phyloP scores from a whole-genome alignment of 164 flowering plant genomes.

The Cinnamomum micranthum region DNA sequence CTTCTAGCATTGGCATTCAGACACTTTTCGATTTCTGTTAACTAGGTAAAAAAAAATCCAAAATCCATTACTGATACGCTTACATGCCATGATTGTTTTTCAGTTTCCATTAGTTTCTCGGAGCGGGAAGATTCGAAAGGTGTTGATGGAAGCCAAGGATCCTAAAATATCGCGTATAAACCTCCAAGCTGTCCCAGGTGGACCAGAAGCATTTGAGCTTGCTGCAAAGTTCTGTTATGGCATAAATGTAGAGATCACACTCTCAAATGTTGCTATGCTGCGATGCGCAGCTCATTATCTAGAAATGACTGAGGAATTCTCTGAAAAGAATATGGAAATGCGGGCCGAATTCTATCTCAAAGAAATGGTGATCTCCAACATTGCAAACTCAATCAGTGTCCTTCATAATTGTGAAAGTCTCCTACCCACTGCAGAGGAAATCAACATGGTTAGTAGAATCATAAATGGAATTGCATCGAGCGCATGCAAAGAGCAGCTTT shows the following conservation, averaged over 20 bases:
- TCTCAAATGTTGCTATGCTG: conserved; percentile 70
- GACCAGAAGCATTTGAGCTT: conserved; percentile 85
- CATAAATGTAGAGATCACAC: conserved; percentile 59
- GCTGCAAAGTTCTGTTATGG: conserved; percentile 96
- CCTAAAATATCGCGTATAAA: conserved; percentile 49
- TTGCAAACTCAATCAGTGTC: conserved; percentile 69
- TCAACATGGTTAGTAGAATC: conserved; percentile 50
- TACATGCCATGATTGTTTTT: conserved; percentile 12
- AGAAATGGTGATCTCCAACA: conserved; percentile 62
- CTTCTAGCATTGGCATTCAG: too few relatives aligned
- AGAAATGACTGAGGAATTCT: conserved; percentile 86
- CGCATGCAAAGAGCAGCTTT: conserved; percentile 92
- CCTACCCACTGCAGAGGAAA: conserved; percentile 75
- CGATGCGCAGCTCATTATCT: conserved; percentile 67
- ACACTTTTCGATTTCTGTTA: background rate
- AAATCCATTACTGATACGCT: background rate
- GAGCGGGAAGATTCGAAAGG: conserved; percentile 75
- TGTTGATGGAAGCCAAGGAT: conserved; percentile 69
- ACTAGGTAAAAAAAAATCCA: background rate
- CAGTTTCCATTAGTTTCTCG: conserved; percentile 94
- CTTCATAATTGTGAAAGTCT: conserved; percentile 73
- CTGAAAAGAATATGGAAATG: conserved; percentile 72
- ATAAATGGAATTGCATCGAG: conserved; percentile 70
- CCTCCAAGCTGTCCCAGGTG: conserved; percentile 69
- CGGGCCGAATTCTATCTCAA: conserved; percentile 59